phyloP scores from a whole-genome alignment of 2,329 filamentous ascomycete genomes.

The Xylaria sp. region DNA sequence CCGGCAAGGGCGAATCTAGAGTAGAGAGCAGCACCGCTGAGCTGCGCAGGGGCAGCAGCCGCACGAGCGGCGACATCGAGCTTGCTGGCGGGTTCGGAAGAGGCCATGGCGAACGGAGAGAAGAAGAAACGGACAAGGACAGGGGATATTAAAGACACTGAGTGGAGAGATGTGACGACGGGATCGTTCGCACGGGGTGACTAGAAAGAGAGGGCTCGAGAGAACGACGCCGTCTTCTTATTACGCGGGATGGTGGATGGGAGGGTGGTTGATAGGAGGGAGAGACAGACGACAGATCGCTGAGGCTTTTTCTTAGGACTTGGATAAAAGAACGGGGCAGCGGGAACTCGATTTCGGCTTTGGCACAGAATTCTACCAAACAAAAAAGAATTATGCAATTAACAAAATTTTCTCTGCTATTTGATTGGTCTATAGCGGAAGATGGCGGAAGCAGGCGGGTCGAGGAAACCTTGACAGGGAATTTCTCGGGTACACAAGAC shows the following conservation, averaged over 20 bases:
- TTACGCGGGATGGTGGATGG: slow-evolving; percentile 8
- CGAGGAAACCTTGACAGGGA: slow-evolving; percentile 20
- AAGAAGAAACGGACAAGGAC: slow-evolving; percentile 19
- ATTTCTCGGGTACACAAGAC: slow-evolving; percentile 22
- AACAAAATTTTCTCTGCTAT: slow-evolving; percentile 24
- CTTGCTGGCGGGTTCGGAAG: slow-evolving; percentile 41
- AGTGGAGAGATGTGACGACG: slow-evolving; percentile 43
- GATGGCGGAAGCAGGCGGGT: slow-evolving; percentile 17
- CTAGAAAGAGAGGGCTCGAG: slow-evolving; percentile 14
- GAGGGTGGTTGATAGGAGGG: slow-evolving; percentile 20
- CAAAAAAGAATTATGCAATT: slow-evolving; percentile 27
- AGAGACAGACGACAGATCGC: slow-evolving; percentile 23
- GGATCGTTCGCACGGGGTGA: slow-evolving; percentile 8
- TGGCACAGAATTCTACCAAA: slow-evolving; percentile 11
- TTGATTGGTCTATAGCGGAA: slow-evolving; percentile 24
- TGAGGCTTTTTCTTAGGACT: slow-evolving; percentile 36
- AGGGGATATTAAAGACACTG: slow-evolving; percentile 31
- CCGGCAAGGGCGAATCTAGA: slow-evolving; percentile 96
- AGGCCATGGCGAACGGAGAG: slow-evolving; percentile 40
- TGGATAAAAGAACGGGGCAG: slow-evolving; percentile 28
- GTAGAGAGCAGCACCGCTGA: slow-evolving; percentile 70
- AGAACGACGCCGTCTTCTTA: slow-evolving; percentile 29
- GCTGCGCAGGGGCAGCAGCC: slow-evolving; percentile 42
- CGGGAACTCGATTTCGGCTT: slow-evolving; percentile 21
- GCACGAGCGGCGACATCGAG: slow-evolving; percentile 39